Conservation (phyloP, 768 basidiomycete species). For the Hygrocybe punicea region DNA sequence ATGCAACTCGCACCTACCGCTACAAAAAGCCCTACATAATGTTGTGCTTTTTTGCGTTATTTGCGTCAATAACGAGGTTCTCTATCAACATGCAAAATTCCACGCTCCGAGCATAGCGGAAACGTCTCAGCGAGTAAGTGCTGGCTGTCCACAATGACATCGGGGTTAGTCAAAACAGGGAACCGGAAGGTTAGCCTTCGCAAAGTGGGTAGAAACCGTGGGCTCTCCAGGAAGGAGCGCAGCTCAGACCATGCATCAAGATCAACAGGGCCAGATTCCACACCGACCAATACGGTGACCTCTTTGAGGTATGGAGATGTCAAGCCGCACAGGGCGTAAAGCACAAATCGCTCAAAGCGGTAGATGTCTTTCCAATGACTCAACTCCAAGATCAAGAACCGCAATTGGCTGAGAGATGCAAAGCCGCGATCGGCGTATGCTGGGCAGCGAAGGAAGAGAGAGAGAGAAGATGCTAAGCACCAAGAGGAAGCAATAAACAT, state of each 20-base stretch:
- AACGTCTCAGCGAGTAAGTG: background rate
- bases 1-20: too few relatives aligned
- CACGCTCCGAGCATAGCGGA: background rate
- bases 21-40: too few relatives aligned
- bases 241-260: background rate
- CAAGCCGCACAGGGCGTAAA: background rate
- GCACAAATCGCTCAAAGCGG: background rate
- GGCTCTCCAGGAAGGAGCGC: background rate
- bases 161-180: background rate
- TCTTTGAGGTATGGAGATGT: background rate
- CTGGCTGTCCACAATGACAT: background rate
- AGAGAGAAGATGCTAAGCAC: background rate
- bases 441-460: background rate
- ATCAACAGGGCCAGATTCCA: background rate
- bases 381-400: background rate
- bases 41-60: too few relatives aligned
- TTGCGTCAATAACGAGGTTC: constrained; percentile 12
- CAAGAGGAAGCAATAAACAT: background rate
- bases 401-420: background rate
- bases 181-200: background rate
- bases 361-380: background rate
- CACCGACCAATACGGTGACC: background rate
- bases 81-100: constrained; percentile 19
- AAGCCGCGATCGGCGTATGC: background rate
- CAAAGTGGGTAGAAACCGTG: background rate